Evolutionary conservation across 768 basidiomycete genomes (phyloP), one percentile per base, ranked within the genome.

Genomic region (Calocybe indica): DNA sequence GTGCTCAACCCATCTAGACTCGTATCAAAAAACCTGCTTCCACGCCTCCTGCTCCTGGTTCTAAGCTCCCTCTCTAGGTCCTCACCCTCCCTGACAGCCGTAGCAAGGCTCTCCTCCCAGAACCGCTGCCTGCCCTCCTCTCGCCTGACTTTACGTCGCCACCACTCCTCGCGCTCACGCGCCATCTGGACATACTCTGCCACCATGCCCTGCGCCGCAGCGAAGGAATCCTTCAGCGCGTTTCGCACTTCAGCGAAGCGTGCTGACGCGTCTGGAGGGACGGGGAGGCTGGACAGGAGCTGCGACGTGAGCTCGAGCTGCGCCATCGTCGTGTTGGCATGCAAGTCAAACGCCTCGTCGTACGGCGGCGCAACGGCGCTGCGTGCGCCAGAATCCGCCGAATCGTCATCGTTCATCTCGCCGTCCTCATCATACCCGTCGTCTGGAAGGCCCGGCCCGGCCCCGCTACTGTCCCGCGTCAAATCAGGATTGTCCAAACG

Each of bases 81-180:
- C 58, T 91, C 90, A 11, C 92, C 92, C 62, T 95, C 90, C 47
- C 76, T 74, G 1, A 93, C 92, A 6, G 94, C 92, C 1, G 81
- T 79, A 46, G 85, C 81, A 58, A 97, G 64, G 62, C 88, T 94
- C 66, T 92, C 85, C 65, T 95, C 93, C 94, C 94, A 97, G 28
- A 92, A 70, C 8, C 60, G 68, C 58, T 83, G 81, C 22, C 82
- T 71, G 31, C 54, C 41, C 74, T 71, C 59, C 92, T 88, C 22
- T 78, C 75, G 52, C 75, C 75, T 22, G 7, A 92, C 68, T 55
- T 81, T 77, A 30, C 72, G 66, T 47, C 73, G 74, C 71, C 81
- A 93, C 78, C 85, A 96, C 42, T 78, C 75, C 53, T 96, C 94
- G n/a, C 94, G 74, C 48, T 85, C 83, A 47, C 73, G 71, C 5